These are phyloP conservation scores for Daedaleopsis sinensis DNA, from an alignment of 768 basidiomycete genomes.

Conservation along the genomic window DNA sequence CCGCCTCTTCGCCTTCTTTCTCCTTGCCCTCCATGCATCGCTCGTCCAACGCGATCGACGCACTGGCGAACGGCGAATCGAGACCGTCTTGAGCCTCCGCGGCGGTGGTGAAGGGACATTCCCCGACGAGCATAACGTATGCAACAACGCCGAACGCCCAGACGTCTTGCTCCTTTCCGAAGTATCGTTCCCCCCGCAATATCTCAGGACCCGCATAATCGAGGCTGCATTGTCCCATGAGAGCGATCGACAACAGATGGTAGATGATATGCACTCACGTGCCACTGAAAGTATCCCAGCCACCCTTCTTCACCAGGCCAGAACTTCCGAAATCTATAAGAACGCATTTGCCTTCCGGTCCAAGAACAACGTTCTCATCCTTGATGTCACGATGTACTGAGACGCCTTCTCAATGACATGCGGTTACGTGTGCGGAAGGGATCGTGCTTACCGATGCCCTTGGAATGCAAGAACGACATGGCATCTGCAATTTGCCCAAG, in stretches of 20 bases:
- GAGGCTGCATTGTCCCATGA: slow-evolving; percentile 48
- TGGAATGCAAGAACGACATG: slow-evolving; percentile 82
- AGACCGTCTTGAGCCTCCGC: slow-evolving; percentile 90
- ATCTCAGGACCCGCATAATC: slow-evolving; percentile 99
- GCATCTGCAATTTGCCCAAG: slow-evolving; percentile 95
- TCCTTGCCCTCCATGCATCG: slow-evolving; percentile 77
- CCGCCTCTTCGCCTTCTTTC: slow-evolving; percentile 71
- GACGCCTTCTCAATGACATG: background rate
- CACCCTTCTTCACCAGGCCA: slow-evolving; percentile 77
- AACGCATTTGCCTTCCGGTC: slow-evolving; percentile 79
- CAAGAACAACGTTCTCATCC: slow-evolving; percentile 93
- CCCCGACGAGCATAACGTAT: slow-evolving; percentile 90
- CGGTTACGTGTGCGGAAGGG: background rate
- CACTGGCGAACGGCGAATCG: slow-evolving; percentile 71
- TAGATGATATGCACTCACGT: slow-evolving; percentile 61
- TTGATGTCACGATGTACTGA: slow-evolving; percentile 96
- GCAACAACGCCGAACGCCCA: slow-evolving; percentile 98
- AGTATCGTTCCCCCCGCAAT: slow-evolving; percentile 89
- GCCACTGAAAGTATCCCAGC: slow-evolving; percentile 93
- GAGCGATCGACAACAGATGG: slow-evolving; percentile 11
- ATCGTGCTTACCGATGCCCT: slow-evolving; percentile 76
- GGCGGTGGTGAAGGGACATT: slow-evolving; percentile 90
- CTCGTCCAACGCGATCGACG: slow-evolving; percentile 77
- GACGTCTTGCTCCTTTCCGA: slow-evolving; percentile 96
- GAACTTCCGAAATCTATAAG: slow-evolving; percentile 98